phyloP scores from a whole-genome alignment of 1,284 basidiomycete species.

The Tremellales sp. region DNA sequence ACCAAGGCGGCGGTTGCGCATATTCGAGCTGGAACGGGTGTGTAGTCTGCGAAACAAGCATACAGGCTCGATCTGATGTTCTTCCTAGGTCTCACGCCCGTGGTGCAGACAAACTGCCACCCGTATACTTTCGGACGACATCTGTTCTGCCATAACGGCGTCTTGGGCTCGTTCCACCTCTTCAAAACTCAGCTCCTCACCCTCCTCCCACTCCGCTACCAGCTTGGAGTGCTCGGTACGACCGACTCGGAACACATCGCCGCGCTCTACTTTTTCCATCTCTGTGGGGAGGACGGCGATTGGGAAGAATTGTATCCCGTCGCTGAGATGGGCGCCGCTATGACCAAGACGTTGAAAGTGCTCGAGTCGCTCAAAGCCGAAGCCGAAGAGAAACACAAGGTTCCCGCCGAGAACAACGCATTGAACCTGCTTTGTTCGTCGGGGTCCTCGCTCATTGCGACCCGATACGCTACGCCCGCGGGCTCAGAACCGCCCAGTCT shows the following conservation, averaged over 20 bases:
- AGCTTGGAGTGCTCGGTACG: constrained; percentile 40
- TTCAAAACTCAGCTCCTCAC: constrained; percentile 25
- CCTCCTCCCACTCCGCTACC: constrained; percentile 4
- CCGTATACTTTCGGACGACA: constrained; percentile 49
- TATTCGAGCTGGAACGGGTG: constrained; percentile 32
- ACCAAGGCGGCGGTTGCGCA: constrained; percentile 45
- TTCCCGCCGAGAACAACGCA: constrained; percentile 9
- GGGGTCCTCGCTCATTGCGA: constrained; percentile 14
- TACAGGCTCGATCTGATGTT: not conserved
- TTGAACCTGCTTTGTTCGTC: constrained; percentile 15
- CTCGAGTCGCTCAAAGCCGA: constrained; percentile 13
- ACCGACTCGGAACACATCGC: constrained; percentile 51
- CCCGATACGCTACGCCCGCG: constrained; percentile 17
- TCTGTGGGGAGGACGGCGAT: constrained; percentile 34
- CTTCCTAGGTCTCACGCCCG: constrained; percentile 19
- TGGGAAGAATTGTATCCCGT: constrained; percentile 42
- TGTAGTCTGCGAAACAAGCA: not conserved
- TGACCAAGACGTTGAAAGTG: constrained; percentile 35
- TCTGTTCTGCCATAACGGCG: constrained; percentile 51
- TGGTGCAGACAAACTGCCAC: constrained; percentile 47
- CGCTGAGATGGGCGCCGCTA: constrained; percentile 36
- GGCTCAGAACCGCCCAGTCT: constrained; percentile 47
- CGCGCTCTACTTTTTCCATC: constrained; percentile 47
- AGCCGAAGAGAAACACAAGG: constrained; percentile 9
- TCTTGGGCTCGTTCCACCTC: constrained; percentile 38